Base-by-base conservation (phyloP, 1,139 yeast species). In the Blastobotrys petasosporus region DNA sequence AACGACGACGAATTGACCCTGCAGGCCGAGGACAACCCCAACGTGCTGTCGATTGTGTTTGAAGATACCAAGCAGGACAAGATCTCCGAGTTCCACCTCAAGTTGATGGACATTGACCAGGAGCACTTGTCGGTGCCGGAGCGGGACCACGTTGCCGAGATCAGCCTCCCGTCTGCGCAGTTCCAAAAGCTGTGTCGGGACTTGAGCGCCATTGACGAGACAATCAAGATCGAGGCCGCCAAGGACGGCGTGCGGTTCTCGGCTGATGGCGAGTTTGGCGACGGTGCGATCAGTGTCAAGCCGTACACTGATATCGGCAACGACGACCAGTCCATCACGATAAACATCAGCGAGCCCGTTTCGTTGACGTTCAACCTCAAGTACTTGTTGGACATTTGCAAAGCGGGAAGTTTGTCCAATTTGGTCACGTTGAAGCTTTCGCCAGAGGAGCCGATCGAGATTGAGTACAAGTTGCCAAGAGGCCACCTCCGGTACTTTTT, bases 71-170 rank as follows among this genome's bases (percentile, higher is more conserved):
- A 79, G 68, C 86, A 80, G 68, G 97, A 90, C 63, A 79, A 95
- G 64, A 85, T 92, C 54, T 84, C 95, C 54, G 97, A 92, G 71
- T 92, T 86, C 69, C 79, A 85, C 48, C 76, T 94, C 64, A 88
- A 90, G 67, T 77, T 92, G 65, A 88, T 92, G 96, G 95, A 92
- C 63, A 87, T 92, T 59, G 98, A 92, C 65, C 86, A 95, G 53
- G 97, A 92, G 63, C 87, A 86, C 70, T 78, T 92, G 62, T 83
- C 86, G 60, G 86, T 92, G 64, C 98, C 94, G 58, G 97, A 88
- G 58, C 82, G 88, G 79, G 95, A 87, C 54, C 85, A 85, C 66
- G 94, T 86, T 62, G 80, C 94, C 43, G 82, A 85, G 53, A 76
- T 92, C 57, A 80, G 85, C 52, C 79, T 92, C 86, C 96, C 97